Percentiles rank a stretch among this genome's conserved stretches.
Evolutionary conservation across 768 basidiomycete genomes (phyloP).

Genomic region (Boletus patriciae): DNA sequence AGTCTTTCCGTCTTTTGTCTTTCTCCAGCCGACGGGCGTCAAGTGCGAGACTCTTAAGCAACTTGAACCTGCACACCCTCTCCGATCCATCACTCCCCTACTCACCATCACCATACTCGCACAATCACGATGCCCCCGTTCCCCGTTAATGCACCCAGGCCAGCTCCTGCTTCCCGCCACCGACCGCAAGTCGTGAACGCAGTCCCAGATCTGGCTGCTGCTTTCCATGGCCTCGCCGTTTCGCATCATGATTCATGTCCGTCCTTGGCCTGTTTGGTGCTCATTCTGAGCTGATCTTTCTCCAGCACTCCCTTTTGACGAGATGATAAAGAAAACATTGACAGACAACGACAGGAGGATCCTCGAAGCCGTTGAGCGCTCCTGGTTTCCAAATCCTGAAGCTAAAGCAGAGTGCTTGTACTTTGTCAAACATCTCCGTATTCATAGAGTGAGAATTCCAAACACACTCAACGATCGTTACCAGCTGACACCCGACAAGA

Average conservation of each 20-base stretch:
- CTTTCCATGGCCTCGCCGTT: neutral
- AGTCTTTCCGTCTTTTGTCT: neutral
- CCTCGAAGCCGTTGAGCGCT: neutral
- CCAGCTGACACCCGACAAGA: constrained; percentile 17
- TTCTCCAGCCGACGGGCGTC: neutral
- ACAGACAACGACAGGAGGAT: neutral
- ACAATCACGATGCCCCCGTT: constrained; percentile 8
- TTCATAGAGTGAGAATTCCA: constrained; percentile 20
- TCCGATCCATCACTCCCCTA: neutral
- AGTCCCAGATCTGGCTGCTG: neutral
- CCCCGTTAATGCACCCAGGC: neutral
- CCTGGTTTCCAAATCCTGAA: neutral
- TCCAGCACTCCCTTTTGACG: constrained; percentile 10
- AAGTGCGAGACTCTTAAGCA: constrained; percentile 1
- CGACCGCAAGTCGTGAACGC: neutral
- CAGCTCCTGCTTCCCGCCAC: neutral
- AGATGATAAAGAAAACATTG: neutral
- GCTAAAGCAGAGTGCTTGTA: neutral
- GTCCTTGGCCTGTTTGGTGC: constrained; percentile 1
- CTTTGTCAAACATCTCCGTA: constrained; percentile 13
- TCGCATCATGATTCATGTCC: constrained; percentile 4
- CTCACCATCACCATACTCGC: neutral
- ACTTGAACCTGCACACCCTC: neutral
- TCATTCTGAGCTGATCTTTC: neutral
- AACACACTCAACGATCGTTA: neutral